phyloP scores from a whole-genome alignment of 1,284 basidiomycete genomes.

The Austropuccinia psidii region DNA sequence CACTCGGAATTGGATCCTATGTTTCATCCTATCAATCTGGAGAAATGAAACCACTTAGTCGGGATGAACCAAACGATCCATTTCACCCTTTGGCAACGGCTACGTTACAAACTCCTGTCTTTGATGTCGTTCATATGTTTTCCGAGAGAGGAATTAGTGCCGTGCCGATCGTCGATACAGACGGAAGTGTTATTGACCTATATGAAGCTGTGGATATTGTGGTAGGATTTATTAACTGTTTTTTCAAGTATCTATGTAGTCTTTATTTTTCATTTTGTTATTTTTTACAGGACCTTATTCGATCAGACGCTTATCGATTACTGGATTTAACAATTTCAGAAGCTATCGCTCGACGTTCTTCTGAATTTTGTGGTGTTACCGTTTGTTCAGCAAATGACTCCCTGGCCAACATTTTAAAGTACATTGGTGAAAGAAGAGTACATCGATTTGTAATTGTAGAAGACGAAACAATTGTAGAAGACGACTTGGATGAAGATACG shows the following conservation, averaged over 20 bases:
- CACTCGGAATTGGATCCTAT: slow-evolving; percentile 88
- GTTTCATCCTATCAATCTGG: slow-evolving; percentile 53
- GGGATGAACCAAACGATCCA: slow-evolving; percentile 48
- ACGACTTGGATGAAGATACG: slow-evolving; percentile 14
- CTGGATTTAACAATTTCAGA: slow-evolving; percentile 91
- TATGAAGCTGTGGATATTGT: slow-evolving; percentile 99
- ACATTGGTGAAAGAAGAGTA: slow-evolving; percentile 85
- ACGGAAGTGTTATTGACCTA: slow-evolving; percentile 88
- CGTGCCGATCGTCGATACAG: slow-evolving; percentile 88
- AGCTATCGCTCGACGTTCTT: slow-evolving; percentile 78
- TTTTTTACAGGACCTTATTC: slow-evolving; percentile 54
- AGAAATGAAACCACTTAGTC: slow-evolving; percentile 12
- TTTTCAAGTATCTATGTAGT: neutral
- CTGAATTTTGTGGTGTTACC: slow-evolving; percentile 92
- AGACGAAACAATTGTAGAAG: slow-evolving; percentile 11
- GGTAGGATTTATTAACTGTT: slow-evolving; percentile 54
- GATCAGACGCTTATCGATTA: slow-evolving; percentile 87
- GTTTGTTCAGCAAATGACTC: slow-evolving; percentile 91
- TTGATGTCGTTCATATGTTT: slow-evolving; percentile 98
- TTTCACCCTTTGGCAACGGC: slow-evolving; percentile 89
- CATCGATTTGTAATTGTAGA: slow-evolving; percentile 85
- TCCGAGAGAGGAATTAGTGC: slow-evolving; percentile 91
- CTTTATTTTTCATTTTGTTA: neutral
- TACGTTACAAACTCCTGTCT: slow-evolving; percentile 82
- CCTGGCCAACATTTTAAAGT: slow-evolving; percentile 79